phyloP scores from a whole-genome alignment of 1,139 yeast genomes.

The Zygotorulaspora mrakii region DNA sequence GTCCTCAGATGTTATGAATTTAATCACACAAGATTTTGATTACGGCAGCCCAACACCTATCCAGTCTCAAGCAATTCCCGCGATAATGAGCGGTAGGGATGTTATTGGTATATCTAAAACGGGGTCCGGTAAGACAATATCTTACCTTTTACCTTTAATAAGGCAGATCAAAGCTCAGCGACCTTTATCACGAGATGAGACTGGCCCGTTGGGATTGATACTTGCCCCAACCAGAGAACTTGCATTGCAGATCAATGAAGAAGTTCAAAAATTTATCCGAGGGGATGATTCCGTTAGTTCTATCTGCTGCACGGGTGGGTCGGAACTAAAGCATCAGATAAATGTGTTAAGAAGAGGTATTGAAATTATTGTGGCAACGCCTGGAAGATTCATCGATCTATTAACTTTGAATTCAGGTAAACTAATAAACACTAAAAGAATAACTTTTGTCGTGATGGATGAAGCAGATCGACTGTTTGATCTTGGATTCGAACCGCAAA shows the following conservation, averaged over 20 bases:
- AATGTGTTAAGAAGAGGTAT: conserved; percentile 75
- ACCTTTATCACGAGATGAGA: conserved; percentile 47
- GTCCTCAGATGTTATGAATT: conserved; percentile 53
- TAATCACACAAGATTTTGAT: conserved; percentile 42
- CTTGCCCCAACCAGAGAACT: conserved; percentile 92
- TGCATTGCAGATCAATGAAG: conserved; percentile 77
- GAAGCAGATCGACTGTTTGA: conserved; percentile 98
- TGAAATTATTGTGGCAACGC: conserved; percentile 87
- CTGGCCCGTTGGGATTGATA: conserved; percentile 76
- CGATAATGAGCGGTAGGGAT: conserved; percentile 85
- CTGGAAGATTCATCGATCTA: conserved; percentile 90
- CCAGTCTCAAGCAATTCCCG: conserved; percentile 89
- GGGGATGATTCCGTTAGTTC: conserved; percentile 48
- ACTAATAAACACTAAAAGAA: conserved; percentile 61
- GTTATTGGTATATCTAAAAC: conserved; percentile 93
- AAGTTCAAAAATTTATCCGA: conserved; percentile 56
- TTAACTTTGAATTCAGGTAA: conserved; percentile 81
- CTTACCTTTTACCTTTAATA: conserved; percentile 78
- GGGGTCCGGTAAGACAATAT: conserved; percentile 93
- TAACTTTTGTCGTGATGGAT: conserved; percentile 81
- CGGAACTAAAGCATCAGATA: conserved; percentile 78
- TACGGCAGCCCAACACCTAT: conserved; percentile 61
- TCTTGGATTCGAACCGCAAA: conserved; percentile 97
- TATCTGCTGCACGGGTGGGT: conserved; percentile 92
- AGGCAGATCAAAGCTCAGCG: conserved; percentile 77